These are phyloP conservation scores for Porogramme epimiltina DNA, from an alignment of 1,284 basidiomycete genomes.

Conservation along the genomic window DNA sequence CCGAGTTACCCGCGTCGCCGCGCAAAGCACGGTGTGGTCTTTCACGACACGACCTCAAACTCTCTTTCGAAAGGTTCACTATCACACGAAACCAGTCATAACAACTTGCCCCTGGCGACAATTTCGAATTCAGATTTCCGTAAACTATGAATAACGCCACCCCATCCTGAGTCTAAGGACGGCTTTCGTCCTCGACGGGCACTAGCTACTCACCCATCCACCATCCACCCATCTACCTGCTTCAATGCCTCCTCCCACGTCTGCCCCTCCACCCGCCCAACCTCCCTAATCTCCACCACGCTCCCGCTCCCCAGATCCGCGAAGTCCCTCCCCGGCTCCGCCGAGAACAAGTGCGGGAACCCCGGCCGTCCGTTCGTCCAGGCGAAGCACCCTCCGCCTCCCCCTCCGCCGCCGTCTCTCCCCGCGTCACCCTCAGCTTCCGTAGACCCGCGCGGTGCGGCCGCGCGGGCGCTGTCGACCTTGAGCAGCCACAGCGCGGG, in stretches of 20 bases:
- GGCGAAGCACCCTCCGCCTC: slow-evolving; percentile 48
- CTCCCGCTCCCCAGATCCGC: slow-evolving; percentile 31
- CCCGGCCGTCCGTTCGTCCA: slow-evolving; percentile 17
- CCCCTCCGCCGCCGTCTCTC: slow-evolving; percentile 39
- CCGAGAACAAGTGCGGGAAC: slow-evolving; percentile 53
- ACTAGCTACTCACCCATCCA: slow-evolving; percentile 11
- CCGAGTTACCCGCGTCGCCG: no score
- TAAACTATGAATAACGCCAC: no score
- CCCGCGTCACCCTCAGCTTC: slow-evolving; percentile 27
- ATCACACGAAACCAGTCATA: no score
- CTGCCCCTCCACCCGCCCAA: slow-evolving; percentile 25
- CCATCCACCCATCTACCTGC: slow-evolving; percentile 24
- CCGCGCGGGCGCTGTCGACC: slow-evolving; percentile 39
- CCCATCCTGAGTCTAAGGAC: no score
- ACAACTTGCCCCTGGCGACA: neutral
- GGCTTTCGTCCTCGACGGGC: no score
- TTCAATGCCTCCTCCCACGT: slow-evolving; percentile 32
- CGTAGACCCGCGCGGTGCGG: slow-evolving; percentile 41
- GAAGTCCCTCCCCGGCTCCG: slow-evolving; percentile 11
- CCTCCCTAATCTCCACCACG: slow-evolving; percentile 27
- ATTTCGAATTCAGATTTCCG: neutral
- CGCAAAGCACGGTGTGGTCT: no score
- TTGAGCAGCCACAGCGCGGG: slow-evolving; percentile 48
- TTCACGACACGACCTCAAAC: no score
- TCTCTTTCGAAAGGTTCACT: no score